A percentile compares a stretch with the other conserved stretches of the same genome.
phyloP scores from a whole-genome alignment of 257 asterid species.

The Solanum raphanifolium region DNA sequence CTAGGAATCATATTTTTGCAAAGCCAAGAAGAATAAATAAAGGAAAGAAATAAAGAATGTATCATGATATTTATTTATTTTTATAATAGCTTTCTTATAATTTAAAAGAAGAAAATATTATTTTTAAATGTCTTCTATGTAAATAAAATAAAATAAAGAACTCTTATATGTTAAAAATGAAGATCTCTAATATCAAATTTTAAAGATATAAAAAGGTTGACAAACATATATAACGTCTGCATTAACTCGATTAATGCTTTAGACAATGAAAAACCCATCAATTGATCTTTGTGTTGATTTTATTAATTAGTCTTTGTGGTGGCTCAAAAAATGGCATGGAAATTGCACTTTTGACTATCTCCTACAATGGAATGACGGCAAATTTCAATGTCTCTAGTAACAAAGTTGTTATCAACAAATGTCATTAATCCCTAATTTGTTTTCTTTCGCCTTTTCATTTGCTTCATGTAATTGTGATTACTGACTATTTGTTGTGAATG shows the following conservation, averaged over 20 bases:
- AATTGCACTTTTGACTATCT: neutral
- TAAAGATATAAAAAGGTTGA: neutral
- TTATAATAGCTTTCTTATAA: neutral
- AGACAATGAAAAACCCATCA: neutral
- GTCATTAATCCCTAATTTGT: neutral
- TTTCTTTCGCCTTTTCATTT: neutral
- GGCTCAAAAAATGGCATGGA: neutral
- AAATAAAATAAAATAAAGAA: no score
- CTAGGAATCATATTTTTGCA: no score
- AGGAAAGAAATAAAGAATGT: no score
- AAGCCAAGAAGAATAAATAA: neutral
- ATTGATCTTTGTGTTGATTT: neutral
- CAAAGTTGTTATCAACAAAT: neutral
- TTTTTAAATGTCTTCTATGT: no score
- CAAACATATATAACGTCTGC: neutral
- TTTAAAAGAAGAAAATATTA: no score
- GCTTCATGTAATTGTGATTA: neutral
- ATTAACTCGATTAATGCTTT: neutral
- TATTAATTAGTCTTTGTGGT: neutral
- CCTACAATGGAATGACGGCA: neutral
- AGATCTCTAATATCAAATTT: neutral
- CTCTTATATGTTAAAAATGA: neutral
- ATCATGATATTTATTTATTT: neutral
- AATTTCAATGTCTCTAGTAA: neutral
- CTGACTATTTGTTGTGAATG: neutral